These are phyloP conservation scores for Pythium chondricola DNA, from an alignment of 352 stramenopile genomes.

Conservation along the genomic window DNA sequence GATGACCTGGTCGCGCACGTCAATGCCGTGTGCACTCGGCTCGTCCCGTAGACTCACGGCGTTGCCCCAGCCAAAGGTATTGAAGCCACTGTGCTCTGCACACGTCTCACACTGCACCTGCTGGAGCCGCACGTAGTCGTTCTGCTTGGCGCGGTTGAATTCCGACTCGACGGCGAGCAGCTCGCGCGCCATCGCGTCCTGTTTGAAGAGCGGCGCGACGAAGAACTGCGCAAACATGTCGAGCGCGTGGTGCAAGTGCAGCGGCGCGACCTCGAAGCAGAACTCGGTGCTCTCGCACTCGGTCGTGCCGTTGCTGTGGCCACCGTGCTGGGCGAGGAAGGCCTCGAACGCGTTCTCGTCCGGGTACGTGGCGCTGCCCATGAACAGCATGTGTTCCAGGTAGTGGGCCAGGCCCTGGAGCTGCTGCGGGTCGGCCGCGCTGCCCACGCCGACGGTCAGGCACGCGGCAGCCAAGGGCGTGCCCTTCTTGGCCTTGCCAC, in stretches of 20 bases:
- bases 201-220: conserved; percentile 54
- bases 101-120: conserved; percentile 33
- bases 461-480: conserved; percentile 23
- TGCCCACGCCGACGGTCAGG: conserved; percentile 32
- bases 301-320: conserved; percentile 80
- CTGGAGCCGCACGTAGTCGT: conserved; percentile 36
- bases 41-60: conserved; percentile 23
- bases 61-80: conserved; percentile 66
- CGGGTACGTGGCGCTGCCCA: conserved; percentile 85
- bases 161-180: conserved; percentile 59
- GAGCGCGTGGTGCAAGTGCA: conserved; percentile 29
- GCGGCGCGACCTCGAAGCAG: conserved; percentile 67
- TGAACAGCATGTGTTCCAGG: conserved; percentile 96
- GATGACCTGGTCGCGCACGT: conserved; percentile 29
- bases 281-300: conserved; percentile 82
- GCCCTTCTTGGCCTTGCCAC: conserved; percentile 1
- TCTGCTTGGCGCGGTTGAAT: conserved; percentile 34
- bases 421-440: conserved; percentile 25
- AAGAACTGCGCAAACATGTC: conserved; percentile 90
- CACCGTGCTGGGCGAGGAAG: conserved; percentile 68
- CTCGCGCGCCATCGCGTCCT: conserved; percentile 50
- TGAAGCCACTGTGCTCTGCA: conserved; percentile 20
- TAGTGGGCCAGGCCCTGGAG: conserved; percentile 84
- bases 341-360: conserved; percentile 84
- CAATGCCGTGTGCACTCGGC: conserved; percentile 9